Base-by-base conservation (phyloP, 371 early-diverging fungal genomes). In the Parasitella parasitica region DNA sequence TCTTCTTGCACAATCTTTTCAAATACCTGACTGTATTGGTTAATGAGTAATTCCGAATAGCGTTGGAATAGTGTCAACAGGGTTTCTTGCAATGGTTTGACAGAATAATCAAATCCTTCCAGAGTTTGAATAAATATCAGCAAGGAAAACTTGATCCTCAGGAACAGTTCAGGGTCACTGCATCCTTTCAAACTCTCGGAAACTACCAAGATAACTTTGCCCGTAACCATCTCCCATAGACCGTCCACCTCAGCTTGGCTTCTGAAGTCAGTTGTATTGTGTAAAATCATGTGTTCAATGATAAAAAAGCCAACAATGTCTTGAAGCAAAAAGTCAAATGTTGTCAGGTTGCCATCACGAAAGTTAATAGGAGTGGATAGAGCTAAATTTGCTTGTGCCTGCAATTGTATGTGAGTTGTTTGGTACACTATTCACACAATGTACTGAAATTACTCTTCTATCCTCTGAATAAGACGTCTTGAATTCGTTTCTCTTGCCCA, bases 281-380 rank as follows among this genome's bases (percentile, higher is more conserved):
- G 87, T 54, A 95, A 67, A 34, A 98, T 90, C 50, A 88, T 83
- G 55, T 94, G 90, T 67, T 98, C 99, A 16, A 97, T 90, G 49
- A 96, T 90, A 68, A 98, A 98, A 71, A 97, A 98, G 0, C 99
- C 99, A 30, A 93, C 91, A 63, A 97, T 86, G 35, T 97, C 96
- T 58, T 92, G 87, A 35, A 98, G 72, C 49, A 91, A 83, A 0
- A 79, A 75, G 59, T 90, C 88, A 60, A 97, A 93, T 3, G 84
- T 78, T 9, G 72, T 76, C 20, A 93, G 65, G 61, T 91, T 82
- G 15, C 84, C 85, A 24, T 86, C 83, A 56, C 81, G 78, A 60
- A 91, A 66, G 9, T 86, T 83, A 60, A 90, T 83, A 6, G 82
- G 82, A 7, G 87, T 73, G 0, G 86, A 82, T 12, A 91, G 69